A percentile compares a stretch with the other conserved stretches of the same genome.
These are phyloP conservation scores for Nakazawaea holstii DNA, from an alignment of 805 yeast species.

Conservation along the genomic window DNA sequence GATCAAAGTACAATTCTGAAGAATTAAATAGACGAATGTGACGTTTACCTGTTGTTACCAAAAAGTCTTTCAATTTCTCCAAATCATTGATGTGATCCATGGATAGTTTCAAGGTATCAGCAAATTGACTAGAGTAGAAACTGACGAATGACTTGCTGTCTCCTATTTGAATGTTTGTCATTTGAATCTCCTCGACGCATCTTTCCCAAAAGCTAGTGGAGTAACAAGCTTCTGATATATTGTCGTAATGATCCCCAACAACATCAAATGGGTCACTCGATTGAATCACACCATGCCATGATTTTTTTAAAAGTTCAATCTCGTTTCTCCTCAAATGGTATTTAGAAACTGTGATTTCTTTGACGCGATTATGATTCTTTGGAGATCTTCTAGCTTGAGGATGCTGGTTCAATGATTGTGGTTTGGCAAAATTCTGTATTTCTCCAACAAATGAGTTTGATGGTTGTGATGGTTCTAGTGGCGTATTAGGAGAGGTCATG, in stretches of 20 bases:
- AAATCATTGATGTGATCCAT: neutral
- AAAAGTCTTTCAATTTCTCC: neutral
- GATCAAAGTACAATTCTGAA: neutral
- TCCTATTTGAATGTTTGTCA: slow-evolving; percentile 1
- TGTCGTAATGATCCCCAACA: slow-evolving; percentile 1
- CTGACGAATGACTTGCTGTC: neutral
- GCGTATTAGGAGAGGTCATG: neutral
- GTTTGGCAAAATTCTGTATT: neutral
- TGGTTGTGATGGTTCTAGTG: neutral
- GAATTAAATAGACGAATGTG: neutral
- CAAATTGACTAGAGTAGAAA: neutral
- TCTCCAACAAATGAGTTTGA: no score
- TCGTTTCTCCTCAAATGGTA: neutral
- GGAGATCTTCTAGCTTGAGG: neutral
- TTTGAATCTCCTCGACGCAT: slow-evolving; percentile 4
- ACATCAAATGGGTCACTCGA: slow-evolving; percentile 7
- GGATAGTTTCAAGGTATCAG: neutral
- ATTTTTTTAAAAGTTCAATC: neutral
- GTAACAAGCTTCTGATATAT: slow-evolving; percentile 3
- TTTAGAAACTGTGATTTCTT: neutral
- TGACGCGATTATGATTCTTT: no score
- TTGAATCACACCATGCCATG: slow-evolving; percentile 1
- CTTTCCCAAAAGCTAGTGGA: slow-evolving; percentile 5
- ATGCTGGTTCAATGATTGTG: neutral
- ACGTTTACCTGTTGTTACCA: neutral